phyloP scores from a whole-genome alignment of 345 rosid species.

The Melastoma malabathricum region DNA sequence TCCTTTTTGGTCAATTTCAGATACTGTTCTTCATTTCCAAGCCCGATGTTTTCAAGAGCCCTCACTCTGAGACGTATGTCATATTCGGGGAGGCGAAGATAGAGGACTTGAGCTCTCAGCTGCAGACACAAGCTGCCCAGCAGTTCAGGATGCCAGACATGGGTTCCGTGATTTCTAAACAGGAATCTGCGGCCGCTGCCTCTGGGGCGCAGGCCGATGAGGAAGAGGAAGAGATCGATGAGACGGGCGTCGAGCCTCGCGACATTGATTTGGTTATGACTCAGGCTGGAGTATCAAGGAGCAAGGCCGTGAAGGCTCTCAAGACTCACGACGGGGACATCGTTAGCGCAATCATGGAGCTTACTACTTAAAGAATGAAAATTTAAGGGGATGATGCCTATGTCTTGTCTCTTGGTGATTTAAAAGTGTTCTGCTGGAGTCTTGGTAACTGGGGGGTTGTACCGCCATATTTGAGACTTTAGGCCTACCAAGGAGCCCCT shows the following conservation, averaged over 20 bases:
- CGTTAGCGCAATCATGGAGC: constrained; percentile 90
- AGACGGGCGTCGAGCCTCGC: constrained; percentile 59
- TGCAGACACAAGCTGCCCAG: constrained; percentile 86
- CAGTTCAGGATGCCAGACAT: constrained; percentile 73
- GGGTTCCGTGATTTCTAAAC: constrained; percentile 44
- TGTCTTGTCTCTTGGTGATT: too few species aligned
- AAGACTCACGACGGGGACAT: constrained; percentile 59
- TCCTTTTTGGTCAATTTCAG: constrained; percentile 22
- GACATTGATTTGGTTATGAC: constrained; percentile 82
- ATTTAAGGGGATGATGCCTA: not conserved
- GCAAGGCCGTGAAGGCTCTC: constrained; percentile 75
- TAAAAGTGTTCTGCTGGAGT: not conserved
- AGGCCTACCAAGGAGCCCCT: not conserved
- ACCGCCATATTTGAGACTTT: not conserved
- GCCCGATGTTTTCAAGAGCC: constrained; percentile 84
- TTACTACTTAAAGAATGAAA: constrained; percentile 31
- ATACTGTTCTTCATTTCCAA: constrained; percentile 69
- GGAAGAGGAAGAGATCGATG: constrained; percentile 69
- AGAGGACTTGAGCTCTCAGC: constrained; percentile 85
- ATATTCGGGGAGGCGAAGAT: constrained; percentile 88
- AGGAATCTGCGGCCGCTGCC: constrained; percentile 31
- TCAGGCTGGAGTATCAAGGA: constrained; percentile 58
- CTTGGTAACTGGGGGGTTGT: not conserved
- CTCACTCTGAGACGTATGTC: constrained; percentile 71
- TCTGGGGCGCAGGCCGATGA: constrained; percentile 42